Evolutionary conservation across 208 protist genomes (phyloP).

Genomic region (Porcisia deanei): DNA sequence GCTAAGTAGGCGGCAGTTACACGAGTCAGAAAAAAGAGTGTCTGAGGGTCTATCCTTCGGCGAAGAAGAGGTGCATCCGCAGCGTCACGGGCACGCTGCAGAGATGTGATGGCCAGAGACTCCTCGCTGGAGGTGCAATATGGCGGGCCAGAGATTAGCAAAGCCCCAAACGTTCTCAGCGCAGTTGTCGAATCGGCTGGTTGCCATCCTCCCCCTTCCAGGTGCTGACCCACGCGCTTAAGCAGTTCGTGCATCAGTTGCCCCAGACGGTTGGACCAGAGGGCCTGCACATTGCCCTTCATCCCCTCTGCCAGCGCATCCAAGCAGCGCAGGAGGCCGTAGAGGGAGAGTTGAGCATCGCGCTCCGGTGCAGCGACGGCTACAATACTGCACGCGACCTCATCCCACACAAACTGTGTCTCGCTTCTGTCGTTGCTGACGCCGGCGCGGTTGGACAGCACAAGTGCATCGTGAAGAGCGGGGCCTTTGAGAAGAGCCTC

Average conservation of each 20-base stretch:
- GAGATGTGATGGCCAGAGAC: not conserved
- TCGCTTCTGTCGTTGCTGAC: not conserved
- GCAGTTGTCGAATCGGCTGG: slow-evolving; percentile 1
- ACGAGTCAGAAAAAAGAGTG: slow-evolving; percentile 6
- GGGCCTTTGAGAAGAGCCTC: slow-evolving; percentile 6
- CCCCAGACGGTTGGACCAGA: slow-evolving; percentile 10
- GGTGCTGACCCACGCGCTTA: slow-evolving; percentile 1
- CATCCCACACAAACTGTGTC: slow-evolving; percentile 18
- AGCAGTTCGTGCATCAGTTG: slow-evolving; percentile 9
- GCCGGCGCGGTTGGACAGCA: not conserved
- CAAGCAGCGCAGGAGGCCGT: slow-evolving; percentile 21
- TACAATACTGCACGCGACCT: slow-evolving; percentile 2
- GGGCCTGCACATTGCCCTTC: not conserved
- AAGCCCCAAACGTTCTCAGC: not conserved
- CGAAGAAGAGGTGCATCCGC: not conserved
- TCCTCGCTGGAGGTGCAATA: not conserved
- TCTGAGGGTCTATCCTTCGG: slow-evolving; percentile 3
- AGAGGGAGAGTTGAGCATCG: slow-evolving; percentile 11
- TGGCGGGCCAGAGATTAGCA: not conserved
- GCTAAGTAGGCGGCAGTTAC: slow-evolving; percentile 6
- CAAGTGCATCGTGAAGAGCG: slow-evolving; percentile 5
- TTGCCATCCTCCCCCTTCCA: not conserved
- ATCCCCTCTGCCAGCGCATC: slow-evolving; percentile 17
- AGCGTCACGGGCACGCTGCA: not conserved
- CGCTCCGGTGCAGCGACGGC: not conserved